Evolutionary conservation across 2,329 filamentous ascomycete genomes (phyloP).

Genomic region (Verticillium albo-atrum): DNA sequence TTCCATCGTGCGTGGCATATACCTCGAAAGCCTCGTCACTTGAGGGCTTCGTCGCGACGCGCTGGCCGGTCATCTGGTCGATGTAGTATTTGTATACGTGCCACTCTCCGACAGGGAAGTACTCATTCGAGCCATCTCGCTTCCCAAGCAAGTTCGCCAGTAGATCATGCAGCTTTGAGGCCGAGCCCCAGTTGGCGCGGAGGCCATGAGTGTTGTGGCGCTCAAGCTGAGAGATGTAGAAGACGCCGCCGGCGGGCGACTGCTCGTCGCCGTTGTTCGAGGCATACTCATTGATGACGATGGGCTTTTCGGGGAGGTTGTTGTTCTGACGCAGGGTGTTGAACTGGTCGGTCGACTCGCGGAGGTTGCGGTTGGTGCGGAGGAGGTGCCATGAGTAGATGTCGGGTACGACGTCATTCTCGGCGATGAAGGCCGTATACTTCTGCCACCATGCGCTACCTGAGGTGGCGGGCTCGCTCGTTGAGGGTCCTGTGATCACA

Average conservation of each 20-base stretch:
- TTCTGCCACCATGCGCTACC: background rate
- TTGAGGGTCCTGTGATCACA: conserved; percentile 7
- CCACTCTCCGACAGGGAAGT: conserved; percentile 6
- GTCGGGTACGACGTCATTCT: conserved; percentile 6
- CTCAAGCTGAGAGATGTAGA: conserved; percentile 42
- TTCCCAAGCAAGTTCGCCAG: conserved; percentile 29
- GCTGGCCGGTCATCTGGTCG: conserved; percentile 4
- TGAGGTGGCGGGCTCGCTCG: background rate
- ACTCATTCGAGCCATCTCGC: background rate
- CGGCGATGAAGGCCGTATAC: conserved; percentile 5
- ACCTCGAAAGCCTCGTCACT: conserved; percentile 3
- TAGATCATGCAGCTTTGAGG: conserved; percentile 35
- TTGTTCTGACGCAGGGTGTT: conserved; percentile 18
- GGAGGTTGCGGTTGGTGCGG: background rate
- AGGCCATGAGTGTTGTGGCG: conserved; percentile 35
- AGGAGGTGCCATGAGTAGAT: conserved; percentile 14
- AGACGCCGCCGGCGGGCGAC: conserved; percentile 33
- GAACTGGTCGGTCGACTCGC: conserved; percentile 11
- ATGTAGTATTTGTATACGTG: conserved; percentile 9
- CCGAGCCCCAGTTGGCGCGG: conserved; percentile 39
- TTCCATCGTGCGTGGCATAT: background rate
- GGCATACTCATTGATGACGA: conserved; percentile 47
- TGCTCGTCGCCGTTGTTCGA: conserved; percentile 27
- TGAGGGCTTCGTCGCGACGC: conserved; percentile 1
- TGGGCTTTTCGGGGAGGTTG: conserved; percentile 23